Evolutionary conservation across 192 early-diverging fungal species (phyloP).

Genomic region (Coemansia sp.): DNA sequence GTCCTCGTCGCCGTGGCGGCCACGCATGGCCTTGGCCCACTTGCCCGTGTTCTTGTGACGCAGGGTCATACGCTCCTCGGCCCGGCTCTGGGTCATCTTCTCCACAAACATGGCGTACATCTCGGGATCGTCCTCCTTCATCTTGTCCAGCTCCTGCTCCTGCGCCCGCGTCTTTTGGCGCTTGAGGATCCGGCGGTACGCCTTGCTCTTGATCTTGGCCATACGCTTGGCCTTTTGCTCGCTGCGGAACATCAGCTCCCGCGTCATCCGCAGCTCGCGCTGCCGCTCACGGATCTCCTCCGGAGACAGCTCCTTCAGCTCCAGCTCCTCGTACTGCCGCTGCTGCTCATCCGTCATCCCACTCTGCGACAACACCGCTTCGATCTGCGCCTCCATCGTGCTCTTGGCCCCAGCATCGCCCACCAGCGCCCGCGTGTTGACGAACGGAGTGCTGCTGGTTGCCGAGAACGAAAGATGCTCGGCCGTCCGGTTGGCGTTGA

Average conservation of each 20-base stretch:
- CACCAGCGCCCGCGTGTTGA: conserved; percentile 11
- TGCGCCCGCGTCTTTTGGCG: conserved; percentile 62
- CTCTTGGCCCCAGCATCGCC: conserved; percentile 36
- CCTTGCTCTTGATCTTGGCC: conserved; percentile 97
- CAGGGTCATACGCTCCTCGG: conserved; percentile 86
- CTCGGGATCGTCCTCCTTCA: conserved; percentile 63
- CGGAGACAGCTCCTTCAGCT: conserved; percentile 71
- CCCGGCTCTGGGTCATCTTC: conserved; percentile 52
- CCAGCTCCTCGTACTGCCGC: conserved; percentile 76
- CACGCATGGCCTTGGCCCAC: conserved; percentile 86
- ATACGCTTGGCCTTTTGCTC: conserved; percentile 87
- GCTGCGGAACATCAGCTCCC: conserved; percentile 87
- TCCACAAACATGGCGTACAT: conserved; percentile 41
- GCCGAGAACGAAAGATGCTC: conserved; percentile 71
- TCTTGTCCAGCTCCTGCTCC: conserved; percentile 60
- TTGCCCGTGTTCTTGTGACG: conserved; percentile 94
- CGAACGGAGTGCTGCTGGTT: conserved; percentile 1
- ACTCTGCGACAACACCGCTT: conserved; percentile 59
- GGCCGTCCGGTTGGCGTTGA: conserved; percentile 76
- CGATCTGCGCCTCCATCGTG: conserved; percentile 75
- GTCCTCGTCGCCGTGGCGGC: conserved; percentile 52
- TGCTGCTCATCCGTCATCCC: conserved; percentile 74
- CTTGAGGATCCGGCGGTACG: conserved; percentile 83
- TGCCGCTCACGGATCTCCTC: conserved; percentile 76
- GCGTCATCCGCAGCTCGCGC: conserved; percentile 80